phyloP scores from a whole-genome alignment of 495 filamentous ascomycete genomes.

The Aspergillus avenaceus region DNA sequence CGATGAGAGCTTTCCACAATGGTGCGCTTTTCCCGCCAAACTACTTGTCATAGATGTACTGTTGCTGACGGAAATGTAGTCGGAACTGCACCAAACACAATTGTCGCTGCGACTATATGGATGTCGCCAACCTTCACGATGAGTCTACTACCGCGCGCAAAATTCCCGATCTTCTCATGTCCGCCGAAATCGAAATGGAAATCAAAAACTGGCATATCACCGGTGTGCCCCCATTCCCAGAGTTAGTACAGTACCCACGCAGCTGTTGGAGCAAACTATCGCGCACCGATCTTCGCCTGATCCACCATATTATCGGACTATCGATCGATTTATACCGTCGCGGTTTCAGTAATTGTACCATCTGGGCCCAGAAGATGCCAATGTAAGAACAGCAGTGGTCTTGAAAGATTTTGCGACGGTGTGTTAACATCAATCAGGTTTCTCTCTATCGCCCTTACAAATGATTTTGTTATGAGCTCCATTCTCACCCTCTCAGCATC shows the following conservation, averaged over 20 bases:
- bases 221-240: slow-evolving; percentile 82
- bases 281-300: slow-evolving; percentile 74
- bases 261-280: slow-evolving; percentile 57
- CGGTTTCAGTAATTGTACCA: slow-evolving; percentile 72
- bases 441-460: slow-evolving; percentile 71
- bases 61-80: slow-evolving; percentile 41
- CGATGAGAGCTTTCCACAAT: slow-evolving; percentile 97
- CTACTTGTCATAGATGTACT: background rate
- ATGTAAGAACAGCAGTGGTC: slow-evolving; percentile 57
- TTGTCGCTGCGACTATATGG: slow-evolving; percentile 95
- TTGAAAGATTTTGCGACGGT: background rate
- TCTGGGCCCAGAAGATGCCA: slow-evolving; percentile 90
- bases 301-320: slow-evolving; percentile 86
- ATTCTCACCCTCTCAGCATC: slow-evolving; percentile 86
- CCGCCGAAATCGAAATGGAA: slow-evolving; percentile 71
- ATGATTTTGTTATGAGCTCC: slow-evolving; percentile 89
- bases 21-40: slow-evolving; percentile 50
- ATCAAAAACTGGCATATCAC: slow-evolving; percentile 82
- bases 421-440: slow-evolving; percentile 53
- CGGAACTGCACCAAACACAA: slow-evolving; percentile 99
- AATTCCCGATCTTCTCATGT: slow-evolving; percentile 76
- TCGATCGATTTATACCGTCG: slow-evolving; percentile 75
- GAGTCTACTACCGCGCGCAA: slow-evolving; percentile 63
- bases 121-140: slow-evolving; percentile 59
- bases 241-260: slow-evolving; percentile 66